Base-by-base conservation (phyloP, 2,329 filamentous ascomycete species). In the Elsinoe arachidis region DNA sequence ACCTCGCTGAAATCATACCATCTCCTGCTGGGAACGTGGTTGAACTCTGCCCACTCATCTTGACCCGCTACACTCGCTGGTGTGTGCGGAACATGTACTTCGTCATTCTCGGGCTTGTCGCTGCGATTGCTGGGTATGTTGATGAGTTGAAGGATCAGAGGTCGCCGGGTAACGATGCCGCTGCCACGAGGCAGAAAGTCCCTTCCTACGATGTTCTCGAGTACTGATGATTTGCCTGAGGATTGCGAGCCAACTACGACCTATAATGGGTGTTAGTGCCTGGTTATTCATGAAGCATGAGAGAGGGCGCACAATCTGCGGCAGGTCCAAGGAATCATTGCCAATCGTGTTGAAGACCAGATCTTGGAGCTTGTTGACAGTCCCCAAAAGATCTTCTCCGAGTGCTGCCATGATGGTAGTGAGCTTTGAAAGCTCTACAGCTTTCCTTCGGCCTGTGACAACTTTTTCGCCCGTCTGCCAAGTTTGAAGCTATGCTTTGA, bases 301-400 rank as follows among this genome's bases (percentile, higher is more conserved):
- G 37, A 5, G 17, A 34, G 63, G 62, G 77, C 84, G 70, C 85
- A 96, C 93, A 80, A 99, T 99, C 77, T 99, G 93, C 59, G 93
- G 93, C 58, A 99, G 79, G 75, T 99, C 93, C 61, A 99, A 82
- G 55, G 92, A 97, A 74, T 99, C 93, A 78, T 91, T 97, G 74
- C 93, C 93, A 73, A 99, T 99, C 65, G 93, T 99, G 77, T 99
- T 99, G 80, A 99, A 99, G 69, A 99, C 93, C 69, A 99, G 77
- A 74, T 97, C 93, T 75, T 99, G 93, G 69, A 99, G 81, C 80
- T 95, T 95, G 80, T 99, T 99, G 77, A 99, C 93, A 63, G 90
- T 95, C 66, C 83, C 84, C 72, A 99, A 83, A 74, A 99, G 79
- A 75, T 99, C 91, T 75, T 99, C 93, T 70, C 93, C 92, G 68